Base-by-base conservation (phyloP, 1,284 basidiomycete species). In the Cystobasidium sp. region DNA sequence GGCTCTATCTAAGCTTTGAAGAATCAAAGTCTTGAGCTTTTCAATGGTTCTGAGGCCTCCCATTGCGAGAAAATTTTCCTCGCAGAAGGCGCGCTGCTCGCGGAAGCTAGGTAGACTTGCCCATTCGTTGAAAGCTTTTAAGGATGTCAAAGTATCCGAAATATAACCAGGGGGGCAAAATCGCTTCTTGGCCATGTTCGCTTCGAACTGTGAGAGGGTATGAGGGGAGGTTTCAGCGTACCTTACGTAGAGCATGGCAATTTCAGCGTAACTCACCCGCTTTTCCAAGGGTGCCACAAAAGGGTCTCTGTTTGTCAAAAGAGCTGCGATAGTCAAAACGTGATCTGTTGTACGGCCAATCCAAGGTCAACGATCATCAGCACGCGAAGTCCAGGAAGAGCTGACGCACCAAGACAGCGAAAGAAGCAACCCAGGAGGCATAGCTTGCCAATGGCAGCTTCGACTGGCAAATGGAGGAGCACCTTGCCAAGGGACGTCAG, bases 371-470 rank as follows among this genome's bases (percentile, higher is more conserved):
- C 79, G 96, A 94, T 49, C 9, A 62, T 52, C 10, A n/a, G 20
- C 16, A 66, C n/a, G n/a, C 46, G 55, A 65, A 3, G 18, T 52
- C 20, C 39, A 1, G 16, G 16, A 14, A 6, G 39, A 22, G 7
- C 39, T 18, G n/a, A 24, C 68, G 12, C n/a, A 71, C 69, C 69
- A 10, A 94, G 83, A 77, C 92, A 94, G 78, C 88, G 87, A 83
- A 95, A 93, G 62, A 93, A 86, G 1, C 89, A 88, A 0, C 87
- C 92, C 0, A 95, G 85, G 6, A 94, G 94, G 86, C 90, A 94
- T 71, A 91, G 88, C 85, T 97, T 97, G 49, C 88, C 92, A 22
- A 97, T 85, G 56, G 93, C 87, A n/a, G 96, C 84, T 83, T 97
- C 94, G 24, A 97, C 85, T 1, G 94, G 94, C 39, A 97, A 86